Conservation (phyloP, 129 eudicot genomes). For the Dittrichia graveolens region DNA sequence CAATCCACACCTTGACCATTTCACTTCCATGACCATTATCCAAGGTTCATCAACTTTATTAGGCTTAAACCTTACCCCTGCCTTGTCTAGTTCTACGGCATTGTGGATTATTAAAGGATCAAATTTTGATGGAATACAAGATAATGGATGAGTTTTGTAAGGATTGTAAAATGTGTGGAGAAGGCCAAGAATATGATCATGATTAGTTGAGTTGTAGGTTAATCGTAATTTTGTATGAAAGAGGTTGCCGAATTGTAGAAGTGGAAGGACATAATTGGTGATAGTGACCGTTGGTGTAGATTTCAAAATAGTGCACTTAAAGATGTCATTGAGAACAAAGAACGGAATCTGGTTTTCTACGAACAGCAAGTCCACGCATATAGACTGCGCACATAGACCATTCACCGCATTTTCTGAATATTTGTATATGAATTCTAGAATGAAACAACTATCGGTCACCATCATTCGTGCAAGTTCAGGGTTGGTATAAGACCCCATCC, state of each 20-base stretch:
- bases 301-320: conserved; percentile 16
- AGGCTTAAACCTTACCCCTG: conserved; percentile 2
- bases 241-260: background rate
- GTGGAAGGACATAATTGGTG: background rate
- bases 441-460: too few relatives aligned
- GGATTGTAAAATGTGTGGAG: too few relatives aligned
- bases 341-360: conserved; percentile 25
- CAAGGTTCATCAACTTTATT: background rate
- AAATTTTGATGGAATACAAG: too few relatives aligned
- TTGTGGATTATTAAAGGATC: background rate
- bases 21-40: background rate
- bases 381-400: background rate
- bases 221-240: background rate
- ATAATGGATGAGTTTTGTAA: too few relatives aligned
- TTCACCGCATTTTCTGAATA: too few relatives aligned
- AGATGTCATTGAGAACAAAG: conserved; percentile 12
- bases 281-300: background rate
- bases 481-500: background rate
- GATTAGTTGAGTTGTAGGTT: too few relatives aligned
- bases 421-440: too few relatives aligned
- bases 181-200: conserved; percentile 15
- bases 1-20: background rate
- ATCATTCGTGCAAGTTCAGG: too few relatives aligned
- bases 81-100: background rate
- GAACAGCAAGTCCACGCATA: conserved; percentile 8